Evolutionary conservation across 139 green algal genomes (phyloP).

Genomic region (Yamagishiella unicocca): DNA sequence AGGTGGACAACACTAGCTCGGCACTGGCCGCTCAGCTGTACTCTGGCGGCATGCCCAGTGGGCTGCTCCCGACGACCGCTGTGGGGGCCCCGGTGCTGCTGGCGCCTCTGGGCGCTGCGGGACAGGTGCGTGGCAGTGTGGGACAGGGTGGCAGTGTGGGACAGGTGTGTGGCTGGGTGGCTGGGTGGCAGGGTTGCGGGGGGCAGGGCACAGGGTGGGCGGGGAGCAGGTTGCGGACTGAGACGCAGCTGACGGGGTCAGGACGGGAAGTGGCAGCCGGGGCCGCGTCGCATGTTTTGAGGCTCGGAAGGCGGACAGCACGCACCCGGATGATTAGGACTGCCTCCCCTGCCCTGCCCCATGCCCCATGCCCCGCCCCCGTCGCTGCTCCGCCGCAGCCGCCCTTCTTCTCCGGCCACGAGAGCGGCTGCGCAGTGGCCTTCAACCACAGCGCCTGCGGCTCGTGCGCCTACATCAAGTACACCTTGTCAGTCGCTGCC

Average conservation of each 20-base stretch:
- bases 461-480: conserved; percentile 5
- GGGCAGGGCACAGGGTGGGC: too few relatives aligned
- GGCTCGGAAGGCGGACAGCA: too few relatives aligned
- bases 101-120: neutral
- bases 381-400: neutral
- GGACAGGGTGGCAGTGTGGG: neutral
- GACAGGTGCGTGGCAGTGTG: neutral
- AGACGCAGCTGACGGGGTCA: too few relatives aligned
- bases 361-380: neutral
- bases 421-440: neutral
- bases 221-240: too few relatives aligned
- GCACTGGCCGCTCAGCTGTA: neutral
- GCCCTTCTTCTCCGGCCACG: neutral
- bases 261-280: too few relatives aligned
- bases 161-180: neutral
- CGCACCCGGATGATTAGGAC: too few relatives aligned
- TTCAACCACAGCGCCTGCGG: conserved; percentile 18
- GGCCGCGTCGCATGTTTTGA: too few relatives aligned
- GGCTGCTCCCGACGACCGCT: neutral
- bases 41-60: neutral
- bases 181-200: too few relatives aligned
- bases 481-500: neutral
- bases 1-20: neutral
- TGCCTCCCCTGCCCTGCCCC: too few relatives aligned
- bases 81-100: neutral